Base-by-base conservation (phyloP, 352 stramenopile species). In the Phytophthora fragariae region DNA sequence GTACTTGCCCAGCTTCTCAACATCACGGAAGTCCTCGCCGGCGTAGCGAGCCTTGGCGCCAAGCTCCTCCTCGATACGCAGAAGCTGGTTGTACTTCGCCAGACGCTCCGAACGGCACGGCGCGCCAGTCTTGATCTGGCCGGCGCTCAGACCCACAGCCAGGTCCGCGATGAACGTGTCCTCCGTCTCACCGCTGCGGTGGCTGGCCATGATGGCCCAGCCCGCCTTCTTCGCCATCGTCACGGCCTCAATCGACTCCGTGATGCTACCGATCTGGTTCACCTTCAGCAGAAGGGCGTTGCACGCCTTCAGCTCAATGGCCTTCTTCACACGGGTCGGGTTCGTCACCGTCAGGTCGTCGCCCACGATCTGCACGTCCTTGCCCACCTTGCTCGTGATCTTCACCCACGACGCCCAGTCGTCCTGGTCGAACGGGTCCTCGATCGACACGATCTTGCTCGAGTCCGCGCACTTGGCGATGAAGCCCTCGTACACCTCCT, bases 121-220 rank as follows among this genome's bases (percentile, higher is more conserved):
- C 31, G 98, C 98, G 59, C 98, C 98, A 24, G 98, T 99, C 97
- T 99, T 99, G 90, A 99, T 99, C 91, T 99, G 96, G 58, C 98
- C 98, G 12, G 98, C 98, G 81, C 92, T 99, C 58, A 99, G 84
- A 77, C 98, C 98, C 66, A 99, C 98, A 37, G 98, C 98, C 59
- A 99, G 88, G 84, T 99, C 98, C 35, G 98, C 98, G 86, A 99
- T 99, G 92, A 99, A 99, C 65, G 95, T 97, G 89, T 99, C 98
- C 86, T 99, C 98, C 11, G 98, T 99, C 86, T 99, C 98, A 76
- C 98, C 98, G 70, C 90, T 99, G 71, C 98, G 93, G 86, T 99
- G 98, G 77, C 90, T 98, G 52, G 97, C 98, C 98, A 99, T 99
- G 73, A 98, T 96, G 62, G 94, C 98, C 98, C 98, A 99, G 76